A percentile compares a stretch with the other conserved stretches of the same genome.
These are phyloP conservation scores for Anethum foeniculum DNA, from an alignment of 140 eudicot genomes.

Conservation along the genomic window DNA sequence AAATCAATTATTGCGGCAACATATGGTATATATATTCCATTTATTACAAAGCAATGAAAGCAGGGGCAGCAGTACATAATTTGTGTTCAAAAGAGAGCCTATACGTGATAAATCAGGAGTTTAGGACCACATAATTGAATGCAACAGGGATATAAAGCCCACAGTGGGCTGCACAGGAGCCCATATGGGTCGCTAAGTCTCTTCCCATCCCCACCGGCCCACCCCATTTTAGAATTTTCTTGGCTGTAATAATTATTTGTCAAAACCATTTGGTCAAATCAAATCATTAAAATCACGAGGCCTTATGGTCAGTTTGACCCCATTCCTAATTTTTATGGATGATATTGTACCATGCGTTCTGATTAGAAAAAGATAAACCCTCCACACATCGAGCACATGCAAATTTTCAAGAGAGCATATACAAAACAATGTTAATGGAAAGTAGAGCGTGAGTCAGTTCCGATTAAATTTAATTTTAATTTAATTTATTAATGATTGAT, in stretches of 20 bases:
- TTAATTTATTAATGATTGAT: no score
- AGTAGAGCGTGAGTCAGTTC: no score
- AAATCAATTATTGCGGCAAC: background rate
- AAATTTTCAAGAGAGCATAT: no score
- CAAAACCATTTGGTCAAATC: background rate
- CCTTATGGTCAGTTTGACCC: background rate
- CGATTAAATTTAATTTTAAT: no score
- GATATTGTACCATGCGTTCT: background rate
- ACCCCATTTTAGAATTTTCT: background rate
- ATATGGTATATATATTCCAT: no score
- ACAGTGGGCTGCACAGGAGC: background rate
- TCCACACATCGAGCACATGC: no score
- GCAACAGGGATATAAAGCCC: background rate
- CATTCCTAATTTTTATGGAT: background rate
- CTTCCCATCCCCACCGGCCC: conserved; percentile 1
- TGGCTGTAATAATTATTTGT: background rate
- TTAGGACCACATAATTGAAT: background rate
- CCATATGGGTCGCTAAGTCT: background rate
- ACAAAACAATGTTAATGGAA: no score
- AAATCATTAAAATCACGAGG: background rate
- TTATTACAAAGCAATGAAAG: background rate
- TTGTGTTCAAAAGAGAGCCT: background rate
- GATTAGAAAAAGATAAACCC: background rate
- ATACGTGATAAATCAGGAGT: background rate
- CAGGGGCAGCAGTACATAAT: background rate